phyloP scores from a whole-genome alignment of 805 yeast genomes.

The Yamadazyma sp. region DNA sequence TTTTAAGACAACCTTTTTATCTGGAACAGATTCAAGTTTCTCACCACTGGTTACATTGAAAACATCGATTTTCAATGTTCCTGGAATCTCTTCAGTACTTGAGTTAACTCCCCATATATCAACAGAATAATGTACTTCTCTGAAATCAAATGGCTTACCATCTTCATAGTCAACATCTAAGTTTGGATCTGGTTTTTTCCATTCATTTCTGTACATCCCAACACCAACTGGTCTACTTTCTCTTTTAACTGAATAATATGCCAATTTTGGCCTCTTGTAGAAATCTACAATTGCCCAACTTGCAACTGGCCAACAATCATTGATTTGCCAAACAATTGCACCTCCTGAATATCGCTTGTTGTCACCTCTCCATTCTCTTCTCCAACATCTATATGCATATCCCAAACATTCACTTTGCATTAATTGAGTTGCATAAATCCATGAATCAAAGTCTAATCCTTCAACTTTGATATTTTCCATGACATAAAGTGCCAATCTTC shows the following conservation, averaged over 20 bases:
- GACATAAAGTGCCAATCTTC: slow-evolving; percentile 43
- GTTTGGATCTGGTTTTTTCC: slow-evolving; percentile 6
- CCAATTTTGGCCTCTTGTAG: slow-evolving; percentile 42
- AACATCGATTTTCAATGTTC: slow-evolving; percentile 21
- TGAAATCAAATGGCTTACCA: slow-evolving; percentile 24
- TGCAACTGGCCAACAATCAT: slow-evolving; percentile 53
- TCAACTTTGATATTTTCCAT: slow-evolving; percentile 41
- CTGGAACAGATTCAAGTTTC: slow-evolving; percentile 13
- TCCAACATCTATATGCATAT: slow-evolving; percentile 46
- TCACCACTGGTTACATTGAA: slow-evolving; percentile 32
- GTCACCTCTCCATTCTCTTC: slow-evolving; percentile 44
- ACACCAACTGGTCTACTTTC: slow-evolving; percentile 31
- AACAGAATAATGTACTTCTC: slow-evolving; percentile 19
- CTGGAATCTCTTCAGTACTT: slow-evolving; percentile 18
- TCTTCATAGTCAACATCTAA: slow-evolving; percentile 3
- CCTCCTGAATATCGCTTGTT: slow-evolving; percentile 34
- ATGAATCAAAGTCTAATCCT: slow-evolving; percentile 28
- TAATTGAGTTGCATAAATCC: slow-evolving; percentile 42
- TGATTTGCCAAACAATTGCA: slow-evolving; percentile 51
- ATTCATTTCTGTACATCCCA: slow-evolving; percentile 30
- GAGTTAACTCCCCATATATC: slow-evolving; percentile 44
- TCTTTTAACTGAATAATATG: slow-evolving; percentile 46
- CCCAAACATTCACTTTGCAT: slow-evolving; percentile 51
- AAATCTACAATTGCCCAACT: slow-evolving; percentile 50
- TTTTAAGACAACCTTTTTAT: slow-evolving; percentile 13